Percentiles rank a stretch among this genome's conserved stretches.
Conservation (phyloP, 352 stramenopile species). For the Thraustochytrium striatum region DNA sequence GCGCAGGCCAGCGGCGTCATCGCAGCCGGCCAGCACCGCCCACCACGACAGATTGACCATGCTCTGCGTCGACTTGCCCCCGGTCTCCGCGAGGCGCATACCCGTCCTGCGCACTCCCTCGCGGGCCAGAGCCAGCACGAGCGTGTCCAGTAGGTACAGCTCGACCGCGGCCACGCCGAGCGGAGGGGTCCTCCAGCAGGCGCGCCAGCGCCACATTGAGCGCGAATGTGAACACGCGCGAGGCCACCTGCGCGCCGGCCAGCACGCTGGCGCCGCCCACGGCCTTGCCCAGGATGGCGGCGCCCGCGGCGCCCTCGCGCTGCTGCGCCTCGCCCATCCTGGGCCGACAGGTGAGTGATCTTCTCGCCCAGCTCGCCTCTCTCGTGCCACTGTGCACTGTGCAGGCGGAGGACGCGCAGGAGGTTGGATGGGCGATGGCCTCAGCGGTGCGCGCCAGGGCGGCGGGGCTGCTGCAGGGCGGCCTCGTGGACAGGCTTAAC, state of each 20-base stretch:
- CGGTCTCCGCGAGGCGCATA: not conserved
- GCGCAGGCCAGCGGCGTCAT: slow-evolving; percentile 1
- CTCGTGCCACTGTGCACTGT: no score
- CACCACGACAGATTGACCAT: slow-evolving; percentile 45
- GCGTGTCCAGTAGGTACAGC: slow-evolving; percentile 46
- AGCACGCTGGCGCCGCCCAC: slow-evolving; percentile 15
- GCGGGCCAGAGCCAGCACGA: slow-evolving; percentile 30
- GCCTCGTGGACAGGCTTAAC: no score
- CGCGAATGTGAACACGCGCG: slow-evolving; percentile 30
- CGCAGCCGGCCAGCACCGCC: not conserved
- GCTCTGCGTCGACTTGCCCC: not conserved
- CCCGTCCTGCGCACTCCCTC: slow-evolving; percentile 8
- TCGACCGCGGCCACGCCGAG: slow-evolving; percentile 42
- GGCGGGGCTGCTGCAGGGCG: no score
- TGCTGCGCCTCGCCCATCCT: no score
- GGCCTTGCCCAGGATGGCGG: slow-evolving; percentile 7
- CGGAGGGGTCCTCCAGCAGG: slow-evolving; percentile 25
- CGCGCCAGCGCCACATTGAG: slow-evolving; percentile 34
- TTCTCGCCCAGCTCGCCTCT: no score
- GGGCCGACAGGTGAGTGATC: no score
- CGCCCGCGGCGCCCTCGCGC: not conserved
- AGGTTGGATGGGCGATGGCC: no score
- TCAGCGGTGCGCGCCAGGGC: no score
- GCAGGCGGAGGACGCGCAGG: no score
- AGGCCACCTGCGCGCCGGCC: slow-evolving; percentile 44